Evolutionary conservation across 805 yeast species (phyloP).

Genomic region (Yarrowia divulgata): DNA sequence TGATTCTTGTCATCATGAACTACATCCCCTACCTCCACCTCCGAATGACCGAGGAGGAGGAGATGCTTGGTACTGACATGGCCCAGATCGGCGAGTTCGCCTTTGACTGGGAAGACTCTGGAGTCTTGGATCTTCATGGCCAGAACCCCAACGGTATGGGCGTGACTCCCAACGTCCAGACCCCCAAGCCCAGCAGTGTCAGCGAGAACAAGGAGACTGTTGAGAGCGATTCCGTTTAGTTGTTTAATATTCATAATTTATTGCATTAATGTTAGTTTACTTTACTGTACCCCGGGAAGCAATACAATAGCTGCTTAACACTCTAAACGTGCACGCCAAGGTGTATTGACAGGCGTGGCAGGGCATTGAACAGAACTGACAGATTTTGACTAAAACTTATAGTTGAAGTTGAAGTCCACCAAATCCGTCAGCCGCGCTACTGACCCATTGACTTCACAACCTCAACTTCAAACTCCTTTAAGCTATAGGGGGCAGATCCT

Average conservation of each 20-base stretch:
- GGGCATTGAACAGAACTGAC: neutral
- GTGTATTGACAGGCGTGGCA: conserved; percentile 6
- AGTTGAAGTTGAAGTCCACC: neutral
- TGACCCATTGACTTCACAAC: neutral
- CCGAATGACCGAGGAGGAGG: conserved; percentile 89
- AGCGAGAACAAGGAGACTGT: conserved; percentile 20
- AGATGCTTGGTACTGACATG: conserved; percentile 85
- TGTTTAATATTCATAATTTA: conserved; percentile 19
- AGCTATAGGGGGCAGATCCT: conserved; percentile 8
- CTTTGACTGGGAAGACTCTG: conserved; percentile 49
- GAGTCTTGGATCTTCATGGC: conserved; percentile 28
- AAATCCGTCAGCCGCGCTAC: conserved; percentile 11
- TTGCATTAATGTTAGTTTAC: conserved; percentile 25
- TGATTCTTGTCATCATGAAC: conserved; percentile 75
- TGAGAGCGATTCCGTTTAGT: conserved; percentile 29
- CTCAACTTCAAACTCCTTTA: neutral
- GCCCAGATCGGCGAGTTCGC: conserved; percentile 92
- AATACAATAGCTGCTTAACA: too few species aligned
- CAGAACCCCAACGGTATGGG: conserved; percentile 25
- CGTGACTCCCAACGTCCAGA: conserved; percentile 35
- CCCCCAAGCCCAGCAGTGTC: conserved; percentile 31
- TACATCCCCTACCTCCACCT: conserved; percentile 81
- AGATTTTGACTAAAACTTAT: neutral
- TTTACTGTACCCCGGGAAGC: too few species aligned
- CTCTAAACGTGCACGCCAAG: neutral